Evolutionary conservation across 805 yeast species (phyloP).

Genomic region (Dipodascus geniculatus): DNA sequence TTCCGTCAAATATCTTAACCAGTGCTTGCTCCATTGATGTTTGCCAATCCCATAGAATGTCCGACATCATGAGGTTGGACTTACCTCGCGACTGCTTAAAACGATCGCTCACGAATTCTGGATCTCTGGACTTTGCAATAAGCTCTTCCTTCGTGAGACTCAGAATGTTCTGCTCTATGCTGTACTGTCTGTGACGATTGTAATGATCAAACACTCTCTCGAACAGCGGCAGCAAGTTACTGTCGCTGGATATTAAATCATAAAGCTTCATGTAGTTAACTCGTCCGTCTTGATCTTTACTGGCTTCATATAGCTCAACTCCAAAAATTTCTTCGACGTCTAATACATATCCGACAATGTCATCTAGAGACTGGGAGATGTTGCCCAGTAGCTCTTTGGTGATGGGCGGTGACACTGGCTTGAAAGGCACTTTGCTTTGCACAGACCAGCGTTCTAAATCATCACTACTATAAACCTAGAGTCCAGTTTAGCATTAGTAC

Average conservation of each 20-base stretch:
- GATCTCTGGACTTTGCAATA: background rate
- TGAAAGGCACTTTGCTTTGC: background rate
- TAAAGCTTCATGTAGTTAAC: background rate
- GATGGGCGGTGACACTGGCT: background rate
- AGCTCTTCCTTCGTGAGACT: background rate
- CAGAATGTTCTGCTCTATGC: background rate
- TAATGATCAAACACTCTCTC: constrained; percentile 46
- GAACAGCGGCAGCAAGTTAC: constrained; percentile 34
- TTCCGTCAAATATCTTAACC: background rate
- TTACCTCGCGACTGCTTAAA: background rate
- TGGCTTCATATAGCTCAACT: background rate
- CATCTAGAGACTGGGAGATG: background rate
- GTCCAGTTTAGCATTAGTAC: background rate
- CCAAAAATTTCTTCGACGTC: constrained; percentile 4
- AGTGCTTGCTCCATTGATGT: background rate
- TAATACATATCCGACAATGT: background rate
- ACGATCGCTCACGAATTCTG: background rate
- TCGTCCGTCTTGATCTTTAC: background rate
- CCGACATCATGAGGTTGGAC: background rate
- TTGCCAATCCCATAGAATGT: background rate
- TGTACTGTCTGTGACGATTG: background rate
- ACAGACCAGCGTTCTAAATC: background rate
- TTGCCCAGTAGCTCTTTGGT: background rate
- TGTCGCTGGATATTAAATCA: background rate
- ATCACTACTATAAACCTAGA: background rate